Evolutionary conservation across 345 rosid genomes (phyloP), one percentile per base, ranked within the genome.

Genomic region (Euphorbia tirucalli): DNA sequence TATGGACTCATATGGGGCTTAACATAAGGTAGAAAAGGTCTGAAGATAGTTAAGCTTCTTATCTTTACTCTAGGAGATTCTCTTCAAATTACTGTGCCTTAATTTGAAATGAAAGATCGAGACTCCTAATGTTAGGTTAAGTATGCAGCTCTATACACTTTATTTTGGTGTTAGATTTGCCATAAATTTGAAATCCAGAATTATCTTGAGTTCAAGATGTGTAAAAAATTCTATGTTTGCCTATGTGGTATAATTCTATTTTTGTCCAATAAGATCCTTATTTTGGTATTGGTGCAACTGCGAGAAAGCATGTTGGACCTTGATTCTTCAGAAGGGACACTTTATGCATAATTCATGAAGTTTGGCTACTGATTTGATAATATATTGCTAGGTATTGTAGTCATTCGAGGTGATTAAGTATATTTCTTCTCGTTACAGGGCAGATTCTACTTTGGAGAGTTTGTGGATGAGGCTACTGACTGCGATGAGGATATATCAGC

Each of bases 361-460:
- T 56, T 56, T 24, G 7, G 32, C 21, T 11, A 32, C 71, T 56
- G 13, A 1, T 68, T 56, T 39, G 11, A 16, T 41, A 31, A 28
- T 18, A 57, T 24, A 56, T 55, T 11, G 21, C 50, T 30, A 28
- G 1, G 14, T 43, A 14, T 32, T 4, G 13, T 11, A n/a, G 27
- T 35, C 16, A 0, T 64, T 63, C 52, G 8, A 18, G 22, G n/a
- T 70, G 66, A 60, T 55, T 31, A 18, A 32, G 35, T 65, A 43
- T 22, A 21, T 71, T 28, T 49, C 69, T 58, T 74, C 39, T 79
- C 28, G 63, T 62, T 81, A 79, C 91, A 93, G 98, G 98, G 98
- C 21, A 84, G 96, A 74, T 93, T 93, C 81, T 93, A 91, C 81
- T 93, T 91, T 68, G 98, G 98, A 31, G 90, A 91, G 81, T 81